These are phyloP conservation scores for Amanita polypyramis DNA, from an alignment of 768 basidiomycete genomes.

Conservation along the genomic window DNA sequence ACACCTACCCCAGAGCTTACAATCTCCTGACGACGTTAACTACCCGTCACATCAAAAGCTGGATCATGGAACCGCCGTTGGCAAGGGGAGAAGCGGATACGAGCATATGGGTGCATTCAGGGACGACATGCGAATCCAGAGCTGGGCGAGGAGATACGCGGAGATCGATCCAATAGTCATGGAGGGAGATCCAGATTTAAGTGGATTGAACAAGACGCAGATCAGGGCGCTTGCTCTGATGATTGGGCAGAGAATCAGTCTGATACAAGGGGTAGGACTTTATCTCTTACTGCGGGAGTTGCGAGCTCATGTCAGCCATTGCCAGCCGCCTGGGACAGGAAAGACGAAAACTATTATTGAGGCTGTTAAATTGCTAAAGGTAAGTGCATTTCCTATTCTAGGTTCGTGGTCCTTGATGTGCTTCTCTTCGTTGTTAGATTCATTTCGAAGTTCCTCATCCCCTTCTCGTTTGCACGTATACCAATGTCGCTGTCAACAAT, in stretches of 20 bases:
- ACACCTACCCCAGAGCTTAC: slow-evolving; percentile 23
- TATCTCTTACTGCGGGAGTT: neutral
- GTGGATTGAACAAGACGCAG: slow-evolving; percentile 65
- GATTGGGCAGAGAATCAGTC: slow-evolving; percentile 67
- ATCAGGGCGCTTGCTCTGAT: slow-evolving; percentile 76
- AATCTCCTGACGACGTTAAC: slow-evolving; percentile 27
- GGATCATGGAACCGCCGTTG: slow-evolving; percentile 19
- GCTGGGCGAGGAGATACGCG: slow-evolving; percentile 71
- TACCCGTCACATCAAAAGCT: slow-evolving; percentile 26
- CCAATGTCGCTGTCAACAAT: slow-evolving; percentile 89
- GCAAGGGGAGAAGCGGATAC: slow-evolving; percentile 7
- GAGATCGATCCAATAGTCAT: slow-evolving; percentile 46
- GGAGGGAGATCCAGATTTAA: slow-evolving; percentile 69
- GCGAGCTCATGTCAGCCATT: slow-evolving; percentile 6
- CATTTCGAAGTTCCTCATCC: slow-evolving; percentile 80
- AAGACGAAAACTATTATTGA: slow-evolving; percentile 93
- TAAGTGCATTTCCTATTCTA: slow-evolving; percentile 13
- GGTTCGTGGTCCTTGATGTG: neutral
- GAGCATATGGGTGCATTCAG: slow-evolving; percentile 42
- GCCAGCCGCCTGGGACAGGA: slow-evolving; percentile 81
- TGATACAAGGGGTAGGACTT: slow-evolving; percentile 75
- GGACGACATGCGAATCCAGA: slow-evolving; percentile 66
- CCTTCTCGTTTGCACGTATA: slow-evolving; percentile 87
- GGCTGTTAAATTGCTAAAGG: slow-evolving; percentile 71
- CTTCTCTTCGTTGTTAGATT: slow-evolving; percentile 24